Evolutionary conservation across 139 green algal genomes (phyloP).

Genomic region (Auxenochlorella pyrenoidosa): DNA sequence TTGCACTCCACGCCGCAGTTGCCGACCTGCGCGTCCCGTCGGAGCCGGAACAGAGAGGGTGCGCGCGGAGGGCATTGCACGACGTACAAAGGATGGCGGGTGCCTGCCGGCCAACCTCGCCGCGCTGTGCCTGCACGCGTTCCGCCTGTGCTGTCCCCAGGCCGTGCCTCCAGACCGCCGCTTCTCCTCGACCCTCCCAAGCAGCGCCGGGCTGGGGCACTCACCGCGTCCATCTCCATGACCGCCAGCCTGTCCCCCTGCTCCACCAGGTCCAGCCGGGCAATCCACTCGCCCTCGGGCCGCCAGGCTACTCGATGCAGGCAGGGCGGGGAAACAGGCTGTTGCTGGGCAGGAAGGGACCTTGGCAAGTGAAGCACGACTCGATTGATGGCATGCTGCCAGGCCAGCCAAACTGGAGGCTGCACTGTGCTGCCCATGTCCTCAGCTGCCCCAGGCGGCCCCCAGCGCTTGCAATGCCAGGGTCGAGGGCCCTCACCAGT

Average conservation of each 20-base stretch:
- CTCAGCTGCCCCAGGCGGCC: too few species aligned
- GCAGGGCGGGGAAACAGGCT: too few species aligned
- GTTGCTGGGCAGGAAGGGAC: too few species aligned
- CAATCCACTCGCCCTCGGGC: constrained; percentile 82
- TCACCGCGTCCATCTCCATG: constrained; percentile 64
- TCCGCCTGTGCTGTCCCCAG: neutral
- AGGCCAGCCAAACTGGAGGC: neutral
- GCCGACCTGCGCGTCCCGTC: constrained; percentile 43
- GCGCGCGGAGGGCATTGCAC: too few species aligned
- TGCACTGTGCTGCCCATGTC: neutral
- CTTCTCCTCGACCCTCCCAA: neutral
- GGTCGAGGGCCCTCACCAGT: neutral
- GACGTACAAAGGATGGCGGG: too few species aligned
- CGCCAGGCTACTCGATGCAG: constrained; percentile 22
- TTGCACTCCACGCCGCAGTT: constrained; percentile 77
- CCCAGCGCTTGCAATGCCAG: too few species aligned
- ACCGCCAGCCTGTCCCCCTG: constrained; percentile 64
- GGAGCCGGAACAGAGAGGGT: neutral
- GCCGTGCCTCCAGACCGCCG: neutral
- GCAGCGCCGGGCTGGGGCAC: too few species aligned
- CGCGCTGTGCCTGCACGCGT: neutral
- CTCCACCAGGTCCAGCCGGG: constrained; percentile 78
- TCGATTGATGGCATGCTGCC: neutral
- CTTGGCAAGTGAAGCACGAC: too few species aligned
- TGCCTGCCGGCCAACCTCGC: too few species aligned